These are phyloP conservation scores for Leccinum longicurvipes DNA, from an alignment of 768 basidiomycete species.

Conservation along the genomic window DNA sequence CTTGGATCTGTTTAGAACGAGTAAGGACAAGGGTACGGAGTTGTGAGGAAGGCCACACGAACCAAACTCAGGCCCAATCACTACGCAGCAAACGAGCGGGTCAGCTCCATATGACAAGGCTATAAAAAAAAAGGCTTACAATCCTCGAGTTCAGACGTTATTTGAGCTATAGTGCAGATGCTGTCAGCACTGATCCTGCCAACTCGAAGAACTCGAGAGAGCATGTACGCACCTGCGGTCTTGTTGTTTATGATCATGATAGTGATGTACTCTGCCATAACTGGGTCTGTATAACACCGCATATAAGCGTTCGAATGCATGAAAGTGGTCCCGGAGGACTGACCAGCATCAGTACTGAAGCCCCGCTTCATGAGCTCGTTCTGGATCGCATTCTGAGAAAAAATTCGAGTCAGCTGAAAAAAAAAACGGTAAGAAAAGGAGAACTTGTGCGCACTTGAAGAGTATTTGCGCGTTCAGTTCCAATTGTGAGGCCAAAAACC, in stretches of 20 bases:
- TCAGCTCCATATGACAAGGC: constrained; percentile 12
- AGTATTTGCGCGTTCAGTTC: constrained; percentile 69
- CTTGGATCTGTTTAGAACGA: constrained; percentile 53
- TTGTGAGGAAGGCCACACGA: constrained; percentile 21
- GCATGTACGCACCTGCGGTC: constrained; percentile 53
- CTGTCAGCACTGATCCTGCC: constrained; percentile 2
- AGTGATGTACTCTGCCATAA: constrained; percentile 93
- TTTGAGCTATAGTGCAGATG: constrained; percentile 55
- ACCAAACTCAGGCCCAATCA: constrained; percentile 85
- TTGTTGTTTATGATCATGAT: constrained; percentile 96
- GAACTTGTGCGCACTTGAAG: constrained; percentile 52
- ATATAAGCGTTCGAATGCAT: constrained; percentile 12
- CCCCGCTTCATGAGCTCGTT: constrained; percentile 75
- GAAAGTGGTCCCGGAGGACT: constrained; percentile 18
- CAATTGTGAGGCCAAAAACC: constrained; percentile 75
- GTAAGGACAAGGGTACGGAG: neutral
- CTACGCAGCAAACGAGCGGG: constrained; percentile 25
- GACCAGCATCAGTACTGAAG: constrained; percentile 75
- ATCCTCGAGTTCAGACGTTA: constrained; percentile 84
- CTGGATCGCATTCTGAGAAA: constrained; percentile 66
- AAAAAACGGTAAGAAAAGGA: constrained; percentile 1
- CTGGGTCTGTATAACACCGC: constrained; percentile 52
- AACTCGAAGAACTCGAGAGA: neutral
- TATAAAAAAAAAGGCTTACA: constrained; percentile 38
- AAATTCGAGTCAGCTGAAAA: constrained; percentile 13